Conservation (phyloP, 805 yeast genomes). For the Starmerella sirachaensis region DNA sequence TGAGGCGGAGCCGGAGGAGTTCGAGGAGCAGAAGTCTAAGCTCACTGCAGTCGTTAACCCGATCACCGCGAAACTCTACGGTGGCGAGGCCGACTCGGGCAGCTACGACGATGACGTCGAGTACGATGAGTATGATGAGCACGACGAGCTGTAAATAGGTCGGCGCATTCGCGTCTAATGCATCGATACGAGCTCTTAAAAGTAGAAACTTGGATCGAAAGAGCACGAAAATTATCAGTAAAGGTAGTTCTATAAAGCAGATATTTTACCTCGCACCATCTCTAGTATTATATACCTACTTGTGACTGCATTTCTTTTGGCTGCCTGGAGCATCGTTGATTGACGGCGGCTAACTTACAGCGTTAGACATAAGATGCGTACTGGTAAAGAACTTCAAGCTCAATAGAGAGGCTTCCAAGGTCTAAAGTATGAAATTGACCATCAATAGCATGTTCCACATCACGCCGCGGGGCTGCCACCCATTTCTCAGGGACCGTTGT, state of each 20-base stretch:
- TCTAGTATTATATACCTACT: too few species aligned
- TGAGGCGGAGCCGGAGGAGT: slow-evolving; percentile 82
- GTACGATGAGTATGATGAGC: slow-evolving; percentile 23
- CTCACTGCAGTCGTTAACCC: slow-evolving; percentile 78
- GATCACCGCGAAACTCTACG: slow-evolving; percentile 76
- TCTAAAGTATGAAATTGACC: slow-evolving; percentile 39
- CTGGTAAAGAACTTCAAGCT: not conserved
- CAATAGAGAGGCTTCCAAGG: not conserved
- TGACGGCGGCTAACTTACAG: too few species aligned
- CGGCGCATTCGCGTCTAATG: too few species aligned
- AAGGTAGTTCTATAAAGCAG: too few species aligned
- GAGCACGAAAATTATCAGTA: not conserved
- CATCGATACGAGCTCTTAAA: too few species aligned
- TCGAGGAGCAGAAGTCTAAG: slow-evolving; percentile 79
- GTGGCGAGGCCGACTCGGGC: slow-evolving; percentile 43
- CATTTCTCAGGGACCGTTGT: slow-evolving; percentile 67
- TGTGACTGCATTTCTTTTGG: too few species aligned
- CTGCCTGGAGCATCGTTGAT: too few species aligned
- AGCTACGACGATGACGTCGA: slow-evolving; percentile 45
- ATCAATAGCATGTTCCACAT: slow-evolving; percentile 46
- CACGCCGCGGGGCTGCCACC: slow-evolving; percentile 63
- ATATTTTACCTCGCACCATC: too few species aligned
- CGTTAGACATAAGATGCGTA: too few species aligned
- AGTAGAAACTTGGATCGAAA: too few species aligned
- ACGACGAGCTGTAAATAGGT: slow-evolving; percentile 20